Evolutionary conservation across 2,329 filamentous ascomycete species (phyloP).

Genomic region (Taxawa tesnikishii): DNA sequence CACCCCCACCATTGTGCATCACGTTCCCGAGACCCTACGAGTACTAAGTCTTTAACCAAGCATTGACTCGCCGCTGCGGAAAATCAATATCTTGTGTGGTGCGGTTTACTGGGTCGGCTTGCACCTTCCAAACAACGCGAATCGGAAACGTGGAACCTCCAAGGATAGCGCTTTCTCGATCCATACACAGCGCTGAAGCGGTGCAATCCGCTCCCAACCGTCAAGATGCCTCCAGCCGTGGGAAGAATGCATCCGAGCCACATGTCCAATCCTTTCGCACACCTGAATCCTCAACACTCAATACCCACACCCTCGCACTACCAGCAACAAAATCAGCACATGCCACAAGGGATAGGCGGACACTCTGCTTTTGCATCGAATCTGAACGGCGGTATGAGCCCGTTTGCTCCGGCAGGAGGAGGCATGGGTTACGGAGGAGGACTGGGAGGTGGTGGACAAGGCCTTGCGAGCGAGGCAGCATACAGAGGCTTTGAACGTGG

Average conservation of each 20-base stretch:
- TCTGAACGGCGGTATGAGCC: constrained; percentile 26
- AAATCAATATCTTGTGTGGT: too few species aligned
- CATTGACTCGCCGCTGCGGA: too few species aligned
- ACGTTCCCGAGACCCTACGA: too few species aligned
- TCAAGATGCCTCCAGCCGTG: constrained; percentile 45
- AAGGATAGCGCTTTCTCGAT: too few species aligned
- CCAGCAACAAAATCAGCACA: constrained; percentile 15
- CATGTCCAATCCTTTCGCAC: constrained; percentile 46
- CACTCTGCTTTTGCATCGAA: constrained; percentile 51
- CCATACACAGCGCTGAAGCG: not conserved
- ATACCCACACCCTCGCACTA: constrained; percentile 32
- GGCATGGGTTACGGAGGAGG: constrained; percentile 32
- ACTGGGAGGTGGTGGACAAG: constrained; percentile 36
- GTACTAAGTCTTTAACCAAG: too few species aligned
- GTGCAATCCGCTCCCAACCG: not conserved
- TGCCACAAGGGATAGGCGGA: constrained; percentile 47
- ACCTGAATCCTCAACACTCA: constrained; percentile 38
- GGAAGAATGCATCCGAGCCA: constrained; percentile 46
- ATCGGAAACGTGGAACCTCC: too few species aligned
- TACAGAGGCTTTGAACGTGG: constrained; percentile 78
- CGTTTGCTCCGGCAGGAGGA: constrained; percentile 34
- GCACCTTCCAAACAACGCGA: too few species aligned
- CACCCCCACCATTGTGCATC: too few species aligned
- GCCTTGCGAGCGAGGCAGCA: constrained; percentile 75
- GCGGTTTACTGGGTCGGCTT: too few species aligned